Evolutionary conservation across 306 rosid genomes (phyloP).

Genomic region (Corylus americana): DNA sequence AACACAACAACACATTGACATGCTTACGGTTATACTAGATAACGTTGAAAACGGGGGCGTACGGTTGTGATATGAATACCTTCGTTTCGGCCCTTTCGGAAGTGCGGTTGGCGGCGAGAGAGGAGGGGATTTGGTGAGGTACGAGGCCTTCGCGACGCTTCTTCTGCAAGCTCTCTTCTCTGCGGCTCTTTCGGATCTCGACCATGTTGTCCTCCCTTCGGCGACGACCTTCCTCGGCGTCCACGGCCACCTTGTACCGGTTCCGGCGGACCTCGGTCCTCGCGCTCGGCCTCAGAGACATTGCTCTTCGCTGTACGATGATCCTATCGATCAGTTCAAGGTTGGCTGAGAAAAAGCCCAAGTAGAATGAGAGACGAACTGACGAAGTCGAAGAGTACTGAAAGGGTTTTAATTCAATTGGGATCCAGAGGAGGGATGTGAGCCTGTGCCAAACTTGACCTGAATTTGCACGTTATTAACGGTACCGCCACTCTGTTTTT

Average conservation of each 20-base stretch:
- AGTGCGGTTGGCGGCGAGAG: conserved; percentile 25
- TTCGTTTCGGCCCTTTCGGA: conserved; percentile 52
- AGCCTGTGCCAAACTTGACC: not conserved
- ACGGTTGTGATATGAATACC: conserved; percentile 16
- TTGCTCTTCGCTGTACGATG: conserved; percentile 25
- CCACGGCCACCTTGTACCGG: conserved; percentile 97
- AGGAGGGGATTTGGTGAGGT: conserved; percentile 48
- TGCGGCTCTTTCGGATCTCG: conserved; percentile 94
- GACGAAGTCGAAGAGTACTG: too few species aligned
- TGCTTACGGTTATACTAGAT: too few species aligned
- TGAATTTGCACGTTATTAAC: not conserved
- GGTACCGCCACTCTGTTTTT: not conserved
- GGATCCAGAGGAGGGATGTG: not conserved
- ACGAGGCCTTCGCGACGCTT: conserved; percentile 94
- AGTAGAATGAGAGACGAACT: too few species aligned
- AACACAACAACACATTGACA: not conserved
- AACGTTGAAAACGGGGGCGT: too few species aligned
- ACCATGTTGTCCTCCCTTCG: conserved; percentile 96
- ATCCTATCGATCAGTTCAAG: too few species aligned
- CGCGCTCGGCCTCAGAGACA: conserved; percentile 93
- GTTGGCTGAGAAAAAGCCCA: too few species aligned
- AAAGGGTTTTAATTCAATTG: not conserved
- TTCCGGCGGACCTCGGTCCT: conserved; percentile 93
- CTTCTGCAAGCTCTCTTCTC: conserved; percentile 94
- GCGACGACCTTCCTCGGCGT: conserved; percentile 96